Conservation (phyloP, 148 eudicot genomes). For the Beta vulgaris region DNA sequence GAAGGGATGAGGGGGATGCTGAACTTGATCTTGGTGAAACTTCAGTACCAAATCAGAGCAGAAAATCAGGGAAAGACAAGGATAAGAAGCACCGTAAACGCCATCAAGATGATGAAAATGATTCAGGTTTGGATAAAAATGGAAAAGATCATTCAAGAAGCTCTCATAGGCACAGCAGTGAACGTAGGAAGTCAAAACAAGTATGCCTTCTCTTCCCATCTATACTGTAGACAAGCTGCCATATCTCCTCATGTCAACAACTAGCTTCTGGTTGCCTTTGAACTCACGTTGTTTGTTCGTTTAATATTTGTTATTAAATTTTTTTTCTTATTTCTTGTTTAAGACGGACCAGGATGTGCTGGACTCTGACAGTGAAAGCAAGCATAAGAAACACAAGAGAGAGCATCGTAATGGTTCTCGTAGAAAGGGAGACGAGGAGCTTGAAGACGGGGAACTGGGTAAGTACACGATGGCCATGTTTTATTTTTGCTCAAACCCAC, state of each 20-base stretch:
- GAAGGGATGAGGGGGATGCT: constrained; percentile 49
- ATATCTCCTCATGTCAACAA: background rate
- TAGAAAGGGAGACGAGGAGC: constrained; percentile 56
- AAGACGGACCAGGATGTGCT: constrained; percentile 44
- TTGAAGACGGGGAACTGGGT: constrained; percentile 59
- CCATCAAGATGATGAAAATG: constrained; percentile 47
- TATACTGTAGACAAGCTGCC: background rate
- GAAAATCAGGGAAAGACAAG: constrained; percentile 60
- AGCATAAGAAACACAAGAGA: constrained; percentile 64
- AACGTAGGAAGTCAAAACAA: constrained; percentile 65
- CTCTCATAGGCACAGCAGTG: constrained; percentile 61
- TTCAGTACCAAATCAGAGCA: constrained; percentile 39
- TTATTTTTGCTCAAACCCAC: background rate
- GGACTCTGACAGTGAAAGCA: constrained; percentile 59
- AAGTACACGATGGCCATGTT: constrained; percentile 17
- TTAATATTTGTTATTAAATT: background rate
- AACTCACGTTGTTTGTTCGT: background rate
- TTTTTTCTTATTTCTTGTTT: constrained; percentile 8
- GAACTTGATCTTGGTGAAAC: constrained; percentile 43
- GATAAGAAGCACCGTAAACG: constrained; percentile 63
- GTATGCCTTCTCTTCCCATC: constrained; percentile 33
- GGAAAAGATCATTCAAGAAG: constrained; percentile 59
- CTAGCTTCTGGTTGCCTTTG: constrained; percentile 1
- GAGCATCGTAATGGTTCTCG: constrained; percentile 56
- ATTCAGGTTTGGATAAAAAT: constrained; percentile 48